A percentile compares a stretch with the other conserved stretches of the same genome.
Conservation (phyloP, 2,329 filamentous ascomycete species). For the Dothideomycetidae sp. region DNA sequence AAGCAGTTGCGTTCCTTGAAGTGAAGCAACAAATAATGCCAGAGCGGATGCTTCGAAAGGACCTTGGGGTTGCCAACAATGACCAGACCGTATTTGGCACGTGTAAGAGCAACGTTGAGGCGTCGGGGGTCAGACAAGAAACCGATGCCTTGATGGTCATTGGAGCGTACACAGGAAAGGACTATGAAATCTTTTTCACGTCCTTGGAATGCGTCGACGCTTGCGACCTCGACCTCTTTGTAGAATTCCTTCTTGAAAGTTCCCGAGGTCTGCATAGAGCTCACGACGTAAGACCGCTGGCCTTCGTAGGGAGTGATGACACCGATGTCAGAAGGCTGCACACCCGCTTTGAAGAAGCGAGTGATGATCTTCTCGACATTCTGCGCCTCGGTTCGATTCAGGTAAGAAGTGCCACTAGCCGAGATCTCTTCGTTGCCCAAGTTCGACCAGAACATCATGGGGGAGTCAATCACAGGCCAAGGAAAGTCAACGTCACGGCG, state of each 20-base stretch:
- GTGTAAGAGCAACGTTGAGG: slow-evolving; percentile 90
- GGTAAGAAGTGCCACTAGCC: slow-evolving; percentile 90
- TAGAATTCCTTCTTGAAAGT: slow-evolving; percentile 98
- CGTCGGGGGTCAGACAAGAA: slow-evolving; percentile 96
- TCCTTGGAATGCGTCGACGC: slow-evolving; percentile 95
- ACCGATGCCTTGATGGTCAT: slow-evolving; percentile 97
- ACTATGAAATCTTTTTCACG: slow-evolving; percentile 99
- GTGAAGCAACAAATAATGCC: slow-evolving; percentile 88
- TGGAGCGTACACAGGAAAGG: slow-evolving; percentile 91
- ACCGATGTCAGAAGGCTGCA: slow-evolving; percentile 85
- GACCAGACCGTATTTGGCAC: slow-evolving; percentile 90
- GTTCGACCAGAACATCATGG: slow-evolving; percentile 99
- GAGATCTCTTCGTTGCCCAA: slow-evolving; percentile 96
- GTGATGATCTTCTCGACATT: slow-evolving; percentile 99
- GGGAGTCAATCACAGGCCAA: slow-evolving; percentile 84
- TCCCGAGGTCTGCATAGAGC: slow-evolving; percentile 96
- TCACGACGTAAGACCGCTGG: slow-evolving; percentile 94
- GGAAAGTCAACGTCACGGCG: slow-evolving; percentile 93
- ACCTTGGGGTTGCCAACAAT: slow-evolving; percentile 98
- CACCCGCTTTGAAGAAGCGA: slow-evolving; percentile 95
- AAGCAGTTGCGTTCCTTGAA: slow-evolving; percentile 96
- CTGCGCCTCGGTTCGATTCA: slow-evolving; percentile 91
- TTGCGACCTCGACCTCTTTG: slow-evolving; percentile 96
- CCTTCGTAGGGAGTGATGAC: slow-evolving; percentile 98
- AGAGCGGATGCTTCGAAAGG: slow-evolving; percentile 90